Evolutionary conservation across 2,329 filamentous ascomycete species (phyloP).

Genomic region (Colletotrichum spaethianum): DNA sequence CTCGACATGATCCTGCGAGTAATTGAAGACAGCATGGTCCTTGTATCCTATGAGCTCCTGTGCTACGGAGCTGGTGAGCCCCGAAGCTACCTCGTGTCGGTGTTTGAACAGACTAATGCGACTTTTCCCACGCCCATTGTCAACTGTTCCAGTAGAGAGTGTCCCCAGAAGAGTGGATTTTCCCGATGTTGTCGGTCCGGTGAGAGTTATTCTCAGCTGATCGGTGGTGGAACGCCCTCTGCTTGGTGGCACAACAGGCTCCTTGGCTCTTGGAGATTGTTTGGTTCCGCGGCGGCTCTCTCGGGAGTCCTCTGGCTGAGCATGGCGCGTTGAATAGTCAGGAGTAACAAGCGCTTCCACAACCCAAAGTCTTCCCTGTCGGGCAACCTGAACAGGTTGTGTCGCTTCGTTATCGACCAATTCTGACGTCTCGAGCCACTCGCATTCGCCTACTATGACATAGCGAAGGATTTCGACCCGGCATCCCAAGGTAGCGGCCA

Average conservation of each 20-base stretch:
- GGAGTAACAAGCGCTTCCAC: constrained; percentile 92
- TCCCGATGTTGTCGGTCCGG: constrained; percentile 89
- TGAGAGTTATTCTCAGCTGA: constrained; percentile 88
- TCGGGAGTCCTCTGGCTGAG: constrained; percentile 42
- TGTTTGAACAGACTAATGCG: constrained; percentile 91
- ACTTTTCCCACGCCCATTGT: constrained; percentile 93
- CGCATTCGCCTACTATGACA: constrained; percentile 88
- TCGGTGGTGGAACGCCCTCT: constrained; percentile 70
- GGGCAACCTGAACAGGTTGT: constrained; percentile 44
- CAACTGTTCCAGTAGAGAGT: constrained; percentile 86
- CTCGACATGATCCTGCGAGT: constrained; percentile 86
- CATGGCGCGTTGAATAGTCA: constrained; percentile 63
- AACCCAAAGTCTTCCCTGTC: constrained; percentile 79
- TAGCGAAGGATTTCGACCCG: constrained; percentile 84
- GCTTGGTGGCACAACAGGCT: constrained; percentile 49
- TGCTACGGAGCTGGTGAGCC: constrained; percentile 93
- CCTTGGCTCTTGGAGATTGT: constrained; percentile 15
- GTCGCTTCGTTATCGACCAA: constrained; percentile 48
- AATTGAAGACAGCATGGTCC: constrained; percentile 78
- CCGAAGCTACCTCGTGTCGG: constrained; percentile 91
- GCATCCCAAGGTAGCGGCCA: constrained; percentile 94
- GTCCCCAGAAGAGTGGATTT: constrained; percentile 94
- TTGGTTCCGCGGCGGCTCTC: constrained; percentile 22
- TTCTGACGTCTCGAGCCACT: constrained; percentile 71
- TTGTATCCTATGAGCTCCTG: constrained; percentile 94